A percentile compares a stretch with the other conserved stretches of the same genome.
Evolutionary conservation across 78 protist genomes (phyloP).

Genomic region (Dictyostelium firmibasis): DNA sequence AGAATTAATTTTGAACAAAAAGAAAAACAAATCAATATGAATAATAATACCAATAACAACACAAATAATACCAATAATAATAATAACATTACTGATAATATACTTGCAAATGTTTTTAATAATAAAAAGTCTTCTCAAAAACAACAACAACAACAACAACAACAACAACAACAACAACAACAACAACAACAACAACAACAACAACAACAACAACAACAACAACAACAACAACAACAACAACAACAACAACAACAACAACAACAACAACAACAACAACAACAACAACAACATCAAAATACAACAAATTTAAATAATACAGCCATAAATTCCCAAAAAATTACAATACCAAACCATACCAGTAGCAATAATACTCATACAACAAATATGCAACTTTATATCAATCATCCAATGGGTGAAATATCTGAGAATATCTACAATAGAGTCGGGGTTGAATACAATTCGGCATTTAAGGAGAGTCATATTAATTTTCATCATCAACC

Average conservation of each 20-base stretch:
- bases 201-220: background rate
- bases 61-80: background rate
- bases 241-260: background rate
- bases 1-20: slow-evolving; percentile 44
- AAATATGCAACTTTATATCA: background rate
- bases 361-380: background rate
- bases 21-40: background rate
- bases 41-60: background rate
- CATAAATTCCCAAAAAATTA: background rate
- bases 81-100: background rate
- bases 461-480: background rate
- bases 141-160: background rate
- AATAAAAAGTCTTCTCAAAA: background rate
- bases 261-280: background rate
- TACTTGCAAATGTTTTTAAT: background rate
- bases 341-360: background rate
- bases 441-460: background rate
- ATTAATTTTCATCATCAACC: background rate
- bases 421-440: background rate
- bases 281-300: background rate
- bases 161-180: background rate
- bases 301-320: background rate
- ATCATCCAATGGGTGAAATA: slow-evolving; percentile 2
- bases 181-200: background rate
- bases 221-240: background rate